These are phyloP conservation scores for Termitomyces sp. DNA, from an alignment of 768 basidiomycete species.

Conservation along the genomic window DNA sequence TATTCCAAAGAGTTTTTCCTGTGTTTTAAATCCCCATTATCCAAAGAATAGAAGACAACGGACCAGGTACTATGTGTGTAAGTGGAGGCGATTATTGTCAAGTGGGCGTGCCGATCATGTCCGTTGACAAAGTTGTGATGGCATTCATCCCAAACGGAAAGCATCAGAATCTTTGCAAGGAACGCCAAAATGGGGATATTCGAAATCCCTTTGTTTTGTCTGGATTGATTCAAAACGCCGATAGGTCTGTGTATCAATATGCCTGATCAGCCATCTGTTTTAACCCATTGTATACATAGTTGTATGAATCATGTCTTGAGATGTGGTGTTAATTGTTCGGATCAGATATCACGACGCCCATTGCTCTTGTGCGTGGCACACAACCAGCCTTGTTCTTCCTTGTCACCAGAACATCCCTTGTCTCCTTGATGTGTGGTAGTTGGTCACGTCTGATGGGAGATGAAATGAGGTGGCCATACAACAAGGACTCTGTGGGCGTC, in stretches of 20 bases:
- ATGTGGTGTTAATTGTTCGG: background rate
- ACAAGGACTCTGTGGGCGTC: conserved; percentile 9
- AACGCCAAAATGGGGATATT: conserved; percentile 1
- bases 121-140: conserved; percentile 3
- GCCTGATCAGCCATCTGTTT: background rate
- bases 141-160: background rate
- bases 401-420: background rate
- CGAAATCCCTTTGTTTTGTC: background rate
- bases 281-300: background rate
- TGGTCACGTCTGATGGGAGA: conserved; percentile 3
- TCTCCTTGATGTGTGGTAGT: background rate
- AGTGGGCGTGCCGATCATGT: background rate
- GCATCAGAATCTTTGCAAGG: conserved; percentile 5
- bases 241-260: background rate
- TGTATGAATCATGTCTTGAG: background rate
- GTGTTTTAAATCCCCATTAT: background rate
- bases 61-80: background rate
- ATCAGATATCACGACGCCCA: background rate
- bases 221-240: background rate
- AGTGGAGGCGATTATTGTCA: background rate
- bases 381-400: background rate
- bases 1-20: background rate
- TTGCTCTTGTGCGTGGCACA: background rate
- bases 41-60: background rate
- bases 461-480: background rate